phyloP scores from a whole-genome alignment of 2,329 filamentous ascomycete genomes.

The Golovinomyces cichoracearum region DNA sequence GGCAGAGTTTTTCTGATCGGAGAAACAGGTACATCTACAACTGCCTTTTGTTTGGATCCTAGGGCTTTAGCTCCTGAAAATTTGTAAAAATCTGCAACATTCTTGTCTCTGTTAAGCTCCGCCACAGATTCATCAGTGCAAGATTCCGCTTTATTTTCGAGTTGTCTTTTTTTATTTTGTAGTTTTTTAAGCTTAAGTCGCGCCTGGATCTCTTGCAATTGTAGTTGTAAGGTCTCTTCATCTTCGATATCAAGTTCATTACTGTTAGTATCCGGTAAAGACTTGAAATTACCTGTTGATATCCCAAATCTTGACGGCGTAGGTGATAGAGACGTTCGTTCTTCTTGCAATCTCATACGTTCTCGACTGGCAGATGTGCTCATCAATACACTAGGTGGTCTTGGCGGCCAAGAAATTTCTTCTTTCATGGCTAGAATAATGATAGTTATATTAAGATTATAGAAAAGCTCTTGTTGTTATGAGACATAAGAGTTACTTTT shows the following conservation, averaged over 20 bases:
- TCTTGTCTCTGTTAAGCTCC: slow-evolving; percentile 3
- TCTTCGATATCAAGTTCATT: slow-evolving; percentile 47
- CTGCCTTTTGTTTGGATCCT: slow-evolving; percentile 15
- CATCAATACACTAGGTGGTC: slow-evolving; percentile 35
- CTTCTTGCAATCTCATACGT: slow-evolving; percentile 41
- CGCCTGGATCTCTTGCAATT: slow-evolving; percentile 71
- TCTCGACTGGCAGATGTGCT: slow-evolving; percentile 55
- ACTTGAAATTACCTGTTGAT: slow-evolving; percentile 1
- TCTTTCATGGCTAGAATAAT: not conserved
- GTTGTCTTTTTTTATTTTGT: slow-evolving; percentile 27
- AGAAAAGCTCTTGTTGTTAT: too few species aligned
- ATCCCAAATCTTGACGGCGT: slow-evolving; percentile 28
- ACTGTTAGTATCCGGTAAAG: slow-evolving; percentile 5
- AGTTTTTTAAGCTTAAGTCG: slow-evolving; percentile 68
- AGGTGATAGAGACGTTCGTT: slow-evolving; percentile 39
- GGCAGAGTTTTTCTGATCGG: slow-evolving; percentile 34
- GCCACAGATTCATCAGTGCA: slow-evolving; percentile 7
- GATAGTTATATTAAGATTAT: too few species aligned
- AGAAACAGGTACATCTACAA: slow-evolving; percentile 48
- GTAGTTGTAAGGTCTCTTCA: slow-evolving; percentile 67
- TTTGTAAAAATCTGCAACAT: slow-evolving; percentile 10
- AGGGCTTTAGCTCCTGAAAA: slow-evolving; percentile 8
- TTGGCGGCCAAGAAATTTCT: slow-evolving; percentile 32
- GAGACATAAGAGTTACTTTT: too few species aligned
- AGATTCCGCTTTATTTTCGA: slow-evolving; percentile 9